Base-by-base conservation (phyloP, 371 early-diverging fungal species). In the Ordospora pajunii region DNA sequence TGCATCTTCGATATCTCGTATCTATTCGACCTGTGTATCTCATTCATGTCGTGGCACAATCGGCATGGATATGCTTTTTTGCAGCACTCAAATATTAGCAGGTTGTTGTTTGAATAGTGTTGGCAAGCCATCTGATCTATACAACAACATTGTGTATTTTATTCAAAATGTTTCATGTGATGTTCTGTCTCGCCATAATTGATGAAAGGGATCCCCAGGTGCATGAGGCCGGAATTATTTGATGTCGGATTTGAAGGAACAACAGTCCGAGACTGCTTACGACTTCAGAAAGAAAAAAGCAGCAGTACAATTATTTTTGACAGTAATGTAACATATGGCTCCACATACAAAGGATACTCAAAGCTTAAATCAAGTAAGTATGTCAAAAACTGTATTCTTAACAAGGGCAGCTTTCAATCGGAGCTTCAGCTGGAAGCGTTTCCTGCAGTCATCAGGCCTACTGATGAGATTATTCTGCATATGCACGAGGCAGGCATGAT, bases 21-120 rank as follows among this genome's bases (percentile, higher is more conserved):
- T 69, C 90, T 88, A 79, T 40, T 88, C 77, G 95, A 90, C 19
- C 86, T 82, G 86, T 96, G 97, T 75, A 89, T 89, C 53, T 88
- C 87, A 0, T 78, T 87, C 48, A 92, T 91, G 80, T 96, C 92
- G 80, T 97, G 97, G 82, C 97, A 97, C 77, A 94, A 90, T 53
- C 95, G 88, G 83, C 97, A 97, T 21, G 91, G 84, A 71, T 87
- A 89, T 88, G 91, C 92, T 67, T 86, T 86, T 50, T 88, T 88
- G 83, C 97, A 97, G 78, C 97, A 95, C 58, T 90, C 88, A 8
- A 93, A 91, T 75, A 90, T 89, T 7, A 97, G 76, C 78, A 91
- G 90, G 73, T 89, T 88, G 23, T 89, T 88, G 6, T 94, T 85
- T 78, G 89, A 89, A 84, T 97, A 97, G 83, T 97, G 97, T 76